phyloP scores from a whole-genome alignment of 164 flowering plant species.

The Vitis labrusca region DNA sequence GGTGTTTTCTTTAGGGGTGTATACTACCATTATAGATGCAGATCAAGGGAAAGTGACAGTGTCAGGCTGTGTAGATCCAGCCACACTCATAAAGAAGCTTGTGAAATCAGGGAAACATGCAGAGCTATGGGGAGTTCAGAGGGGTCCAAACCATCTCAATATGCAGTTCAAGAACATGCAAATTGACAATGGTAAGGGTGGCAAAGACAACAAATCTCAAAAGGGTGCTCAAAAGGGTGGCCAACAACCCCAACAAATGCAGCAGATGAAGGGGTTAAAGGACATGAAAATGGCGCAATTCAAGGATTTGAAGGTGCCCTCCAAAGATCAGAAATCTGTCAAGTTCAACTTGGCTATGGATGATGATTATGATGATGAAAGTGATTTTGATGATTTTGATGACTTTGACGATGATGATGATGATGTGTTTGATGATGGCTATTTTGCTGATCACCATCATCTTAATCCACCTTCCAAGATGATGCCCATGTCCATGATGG shows the following conservation, averaged over 20 bases:
- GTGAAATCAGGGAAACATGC: constrained; percentile 66
- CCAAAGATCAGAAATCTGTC: constrained; percentile 48
- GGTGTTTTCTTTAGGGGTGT: constrained; percentile 42
- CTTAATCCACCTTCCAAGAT: constrained; percentile 14
- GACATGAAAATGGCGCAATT: constrained; percentile 11
- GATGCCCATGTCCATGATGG: constrained; percentile 17
- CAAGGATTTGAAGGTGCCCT: constrained; percentile 35
- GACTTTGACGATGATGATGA: constrained; percentile 32
- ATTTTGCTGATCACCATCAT: constrained; percentile 33
- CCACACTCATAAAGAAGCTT: constrained; percentile 53
- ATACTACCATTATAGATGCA: constrained; percentile 37
- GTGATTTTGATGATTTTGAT: constrained; percentile 16
- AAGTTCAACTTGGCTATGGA: constrained; percentile 39
- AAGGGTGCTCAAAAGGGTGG: constrained; percentile 34
- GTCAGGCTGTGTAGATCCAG: constrained; percentile 55
- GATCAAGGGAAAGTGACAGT: constrained; percentile 70
- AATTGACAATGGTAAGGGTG: constrained; percentile 26
- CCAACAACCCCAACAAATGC: constrained; percentile 18
- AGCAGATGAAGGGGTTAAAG: constrained; percentile 26
- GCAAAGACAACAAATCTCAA: constrained; percentile 28
- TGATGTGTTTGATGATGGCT: constrained; percentile 35
- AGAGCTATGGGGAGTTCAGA: constrained; percentile 49
- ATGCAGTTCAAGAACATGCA: constrained; percentile 50
- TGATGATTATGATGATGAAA: constrained; percentile 5
- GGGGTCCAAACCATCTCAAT: constrained; percentile 19